phyloP scores from a whole-genome alignment of 345 rosid genomes.

The Brassica napus region Da-Ae NC_063452.1:58255001-58255500 shows the following conservation, averaged over 20 bases:
- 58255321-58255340: slow-evolving; percentile 67
- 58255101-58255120: slow-evolving; percentile 45
- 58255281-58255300: background rate
- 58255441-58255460: slow-evolving; percentile 63
- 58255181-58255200: slow-evolving; percentile 66
- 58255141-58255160: background rate
- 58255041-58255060: slow-evolving; percentile 49
- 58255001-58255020: slow-evolving; percentile 75
- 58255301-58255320: slow-evolving; percentile 49
- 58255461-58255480: slow-evolving; percentile 59
- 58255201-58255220: slow-evolving; percentile 54
- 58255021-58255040: slow-evolving; percentile 67
- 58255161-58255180: slow-evolving; percentile 43
- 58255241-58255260: slow-evolving; percentile 20
- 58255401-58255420: slow-evolving; percentile 6
- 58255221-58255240: slow-evolving; percentile 28
- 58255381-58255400: slow-evolving; percentile 18
- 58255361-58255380: slow-evolving; percentile 23
- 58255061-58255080: slow-evolving; percentile 65
- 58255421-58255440: slow-evolving; percentile 38
- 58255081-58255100: slow-evolving; percentile 35
- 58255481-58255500: slow-evolving; percentile 80
- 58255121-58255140: slow-evolving; percentile 61
- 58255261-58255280: slow-evolving; percentile 4
- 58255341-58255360: slow-evolving; percentile 51